Conservation (phyloP, 1,139 yeast species). For the Debaryomyces udenii region DNA sequence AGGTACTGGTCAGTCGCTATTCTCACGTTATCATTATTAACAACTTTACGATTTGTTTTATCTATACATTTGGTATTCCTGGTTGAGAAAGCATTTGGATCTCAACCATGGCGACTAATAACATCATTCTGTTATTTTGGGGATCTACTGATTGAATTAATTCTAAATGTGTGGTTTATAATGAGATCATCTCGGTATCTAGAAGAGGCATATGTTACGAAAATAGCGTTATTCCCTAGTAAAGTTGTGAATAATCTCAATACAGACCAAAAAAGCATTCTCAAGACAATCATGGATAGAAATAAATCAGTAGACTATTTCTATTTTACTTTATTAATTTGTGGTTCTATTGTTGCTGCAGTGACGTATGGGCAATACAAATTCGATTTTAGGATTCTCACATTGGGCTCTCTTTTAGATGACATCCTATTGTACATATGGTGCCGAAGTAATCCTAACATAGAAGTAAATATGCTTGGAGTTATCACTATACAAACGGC, state of each 20-base stretch:
- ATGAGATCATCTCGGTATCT: slow-evolving; percentile 21
- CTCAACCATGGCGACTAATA: slow-evolving; percentile 42
- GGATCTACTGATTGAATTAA: slow-evolving; percentile 26
- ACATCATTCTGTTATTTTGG: slow-evolving; percentile 40
- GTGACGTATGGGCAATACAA: slow-evolving; percentile 22
- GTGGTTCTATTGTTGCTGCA: slow-evolving; percentile 24
- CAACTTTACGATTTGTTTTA: slow-evolving; percentile 21
- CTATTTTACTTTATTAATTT: slow-evolving; percentile 31
- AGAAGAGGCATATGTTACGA: slow-evolving; percentile 23
- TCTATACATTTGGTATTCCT: slow-evolving; percentile 21
- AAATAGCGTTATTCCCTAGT: slow-evolving; percentile 23
- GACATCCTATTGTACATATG: slow-evolving; percentile 33
- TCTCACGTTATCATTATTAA: slow-evolving; percentile 20
- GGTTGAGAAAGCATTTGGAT: slow-evolving; percentile 28
- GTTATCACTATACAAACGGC: slow-evolving; percentile 27
- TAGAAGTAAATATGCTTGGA: slow-evolving; percentile 30
- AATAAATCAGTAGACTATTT: slow-evolving; percentile 33
- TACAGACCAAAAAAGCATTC: slow-evolving; percentile 18
- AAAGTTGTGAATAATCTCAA: slow-evolving; percentile 17
- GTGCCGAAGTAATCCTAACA: slow-evolving; percentile 32
- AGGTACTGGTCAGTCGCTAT: slow-evolving; percentile 32
- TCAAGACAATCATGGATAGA: slow-evolving; percentile 21
- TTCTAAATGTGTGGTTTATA: slow-evolving; percentile 23
- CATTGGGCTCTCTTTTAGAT: slow-evolving; percentile 29
- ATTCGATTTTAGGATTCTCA: slow-evolving; percentile 16